Base-by-base conservation (phyloP, 148 eudicot genomes). In the Euryodendron excelsum region DNA sequence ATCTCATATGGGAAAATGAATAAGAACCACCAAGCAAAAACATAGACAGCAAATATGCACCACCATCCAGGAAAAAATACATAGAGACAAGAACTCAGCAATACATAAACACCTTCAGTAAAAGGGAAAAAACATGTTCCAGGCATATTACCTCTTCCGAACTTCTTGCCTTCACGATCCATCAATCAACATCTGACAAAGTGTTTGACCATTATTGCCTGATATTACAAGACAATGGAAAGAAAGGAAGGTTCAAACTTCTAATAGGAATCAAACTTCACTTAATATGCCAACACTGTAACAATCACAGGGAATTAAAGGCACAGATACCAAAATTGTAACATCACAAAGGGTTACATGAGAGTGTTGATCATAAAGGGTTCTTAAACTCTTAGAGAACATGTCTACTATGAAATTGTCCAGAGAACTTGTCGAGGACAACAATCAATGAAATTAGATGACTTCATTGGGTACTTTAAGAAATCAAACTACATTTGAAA, bases 121-220 rank as follows among this genome's bases (percentile, higher is more conserved):
- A 75, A 65, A 76, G 0, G 23, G 41, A 23, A 55, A 61, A 47
- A 13, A 44, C 27, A 64, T 27, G 34, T 14, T 60, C 28, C 66
- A 63, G 41, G 25, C 21, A 69, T 58, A 67, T 84, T 87, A 91
- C 98, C 98, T 89, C 86, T 94, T 82, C 98, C 98, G 86, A 94
- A 94, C 82, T 92, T 94, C 80, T 84, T 88, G 84, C 85, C 82
- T 80, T 91, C 97, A 56, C 89, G 83, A 83, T 94, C 98, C 98
- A 94, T 94, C 63, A 83, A 80, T 90, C 92, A 90, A 80, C 80
- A 78, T 84, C 84, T 79, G 69, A 76, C 15, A 80, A 78, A 48
- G 63, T 37, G 80, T 66, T 73, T 67, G 75, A 83, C 76, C 88
- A 81, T 88, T 78, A 84, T 77, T 75, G 63, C 87, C 93, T 82